These are phyloP conservation scores for Microstroma glucosiphilum DNA, from an alignment of 1,284 basidiomycete species.

Conservation along the genomic window DNA sequence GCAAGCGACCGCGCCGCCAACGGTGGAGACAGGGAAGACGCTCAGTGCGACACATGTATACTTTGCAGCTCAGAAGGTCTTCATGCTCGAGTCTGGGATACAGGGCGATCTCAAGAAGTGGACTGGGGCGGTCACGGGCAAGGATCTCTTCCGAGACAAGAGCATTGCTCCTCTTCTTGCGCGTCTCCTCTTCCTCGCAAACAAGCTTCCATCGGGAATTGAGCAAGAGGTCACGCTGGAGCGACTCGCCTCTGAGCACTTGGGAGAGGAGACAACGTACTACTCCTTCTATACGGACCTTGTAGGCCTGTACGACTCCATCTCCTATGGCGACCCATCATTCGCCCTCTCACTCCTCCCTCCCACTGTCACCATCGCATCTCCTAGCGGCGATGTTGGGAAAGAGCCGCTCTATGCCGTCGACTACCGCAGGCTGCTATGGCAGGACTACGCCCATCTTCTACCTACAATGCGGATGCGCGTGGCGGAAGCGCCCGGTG, in stretches of 20 bases:
- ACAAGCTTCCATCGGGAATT: slow-evolving; percentile 15
- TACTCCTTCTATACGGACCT: slow-evolving; percentile 93
- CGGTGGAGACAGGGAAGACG: no score
- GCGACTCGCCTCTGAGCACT: slow-evolving; percentile 16
- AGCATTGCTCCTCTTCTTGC: slow-evolving; percentile 61
- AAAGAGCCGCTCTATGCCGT: slow-evolving; percentile 43
- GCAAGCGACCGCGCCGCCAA: no score
- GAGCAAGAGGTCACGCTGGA: slow-evolving; percentile 48
- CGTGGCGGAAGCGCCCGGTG: slow-evolving; percentile 13
- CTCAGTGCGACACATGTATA: slow-evolving; percentile 14
- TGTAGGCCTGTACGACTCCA: slow-evolving; percentile 75
- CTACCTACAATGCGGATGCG: slow-evolving; percentile 32
- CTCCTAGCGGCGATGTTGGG: no score
- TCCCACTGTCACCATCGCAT: slow-evolving; percentile 67
- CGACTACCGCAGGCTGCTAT: slow-evolving; percentile 79
- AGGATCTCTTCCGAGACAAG: slow-evolving; percentile 66
- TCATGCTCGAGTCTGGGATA: slow-evolving; percentile 65
- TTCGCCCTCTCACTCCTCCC: slow-evolving; percentile 74
- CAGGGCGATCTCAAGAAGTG: slow-evolving; percentile 10
- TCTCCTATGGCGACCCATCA: slow-evolving; percentile 74
- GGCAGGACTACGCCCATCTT: slow-evolving; percentile 68
- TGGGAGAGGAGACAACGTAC: slow-evolving; percentile 56
- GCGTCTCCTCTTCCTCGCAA: slow-evolving; percentile 32
- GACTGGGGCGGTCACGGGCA: slow-evolving; percentile 35
- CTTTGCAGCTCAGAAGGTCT: slow-evolving; percentile 82